Evolutionary conservation across 371 early-diverging fungal genomes (phyloP).

Genomic region (Actinomortierella wolfii): DNA sequence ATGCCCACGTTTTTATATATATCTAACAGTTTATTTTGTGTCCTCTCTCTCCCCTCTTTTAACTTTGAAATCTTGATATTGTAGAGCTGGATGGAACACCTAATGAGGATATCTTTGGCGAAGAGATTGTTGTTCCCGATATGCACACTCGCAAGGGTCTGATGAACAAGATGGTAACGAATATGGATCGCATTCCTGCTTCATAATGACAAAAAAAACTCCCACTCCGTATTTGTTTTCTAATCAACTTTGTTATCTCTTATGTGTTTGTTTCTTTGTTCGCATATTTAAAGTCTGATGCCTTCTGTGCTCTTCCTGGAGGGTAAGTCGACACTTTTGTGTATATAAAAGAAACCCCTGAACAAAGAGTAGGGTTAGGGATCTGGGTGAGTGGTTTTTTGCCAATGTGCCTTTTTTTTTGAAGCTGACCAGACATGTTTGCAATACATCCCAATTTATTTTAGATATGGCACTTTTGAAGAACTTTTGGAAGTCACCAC

Average conservation of each 20-base stretch:
- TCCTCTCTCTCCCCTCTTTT: not conserved
- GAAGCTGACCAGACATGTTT: too few species aligned
- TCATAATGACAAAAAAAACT: not conserved
- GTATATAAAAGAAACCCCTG: too few species aligned
- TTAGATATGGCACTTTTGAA: constrained; percentile 74
- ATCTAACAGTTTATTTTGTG: not conserved
- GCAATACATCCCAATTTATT: too few species aligned
- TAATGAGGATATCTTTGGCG: constrained; percentile 54
- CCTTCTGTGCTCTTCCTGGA: constrained; percentile 87
- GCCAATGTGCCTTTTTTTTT: too few species aligned
- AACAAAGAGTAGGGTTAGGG: too few species aligned
- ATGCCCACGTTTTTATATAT: too few species aligned
- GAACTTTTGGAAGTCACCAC: constrained; percentile 86
- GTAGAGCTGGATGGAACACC: constrained; percentile 10
- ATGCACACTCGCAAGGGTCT: constrained; percentile 85
- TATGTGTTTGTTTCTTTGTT: constrained; percentile 5
- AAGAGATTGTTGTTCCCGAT: constrained; percentile 71
- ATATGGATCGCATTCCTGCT: too few species aligned
- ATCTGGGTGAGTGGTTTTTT: too few species aligned
- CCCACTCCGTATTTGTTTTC: not conserved
- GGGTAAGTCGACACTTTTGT: constrained; percentile 48
- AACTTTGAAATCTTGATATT: not conserved
- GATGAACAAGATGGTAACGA: constrained; percentile 73
- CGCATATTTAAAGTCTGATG: constrained; percentile 52
- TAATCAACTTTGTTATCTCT: not conserved